These are phyloP conservation scores for Salvia splendens DNA, from an alignment of 257 asterid species.

Conservation along the genomic window DNA sequence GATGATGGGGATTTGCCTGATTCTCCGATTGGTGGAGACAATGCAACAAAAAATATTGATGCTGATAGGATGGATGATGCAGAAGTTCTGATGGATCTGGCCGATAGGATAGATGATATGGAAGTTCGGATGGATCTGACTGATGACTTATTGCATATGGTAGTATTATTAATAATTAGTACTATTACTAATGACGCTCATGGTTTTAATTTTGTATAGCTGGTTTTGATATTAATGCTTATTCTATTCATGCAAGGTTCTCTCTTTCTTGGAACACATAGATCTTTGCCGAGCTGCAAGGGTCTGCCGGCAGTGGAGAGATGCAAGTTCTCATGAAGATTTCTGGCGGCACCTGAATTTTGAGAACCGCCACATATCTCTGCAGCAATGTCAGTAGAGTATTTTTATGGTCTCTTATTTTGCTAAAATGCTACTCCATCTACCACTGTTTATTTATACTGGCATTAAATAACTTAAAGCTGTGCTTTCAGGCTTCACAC, in stretches of 20 bases:
- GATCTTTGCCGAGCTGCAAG: constrained; percentile 93
- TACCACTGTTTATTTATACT: background rate
- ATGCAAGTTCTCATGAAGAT: constrained; percentile 95
- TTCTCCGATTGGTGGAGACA: constrained; percentile 35
- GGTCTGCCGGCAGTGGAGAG: constrained; percentile 97
- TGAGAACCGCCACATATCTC: constrained; percentile 67
- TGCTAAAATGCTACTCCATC: constrained; percentile 14
- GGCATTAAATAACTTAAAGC: constrained; percentile 5
- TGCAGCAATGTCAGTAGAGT: constrained; percentile 69
- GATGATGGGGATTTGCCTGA: constrained; percentile 40
- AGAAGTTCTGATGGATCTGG: background rate
- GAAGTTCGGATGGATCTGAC: constrained; percentile 95
- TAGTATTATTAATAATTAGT: constrained; percentile 33
- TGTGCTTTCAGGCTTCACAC: constrained; percentile 3
- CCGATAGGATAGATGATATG: constrained; percentile 41
- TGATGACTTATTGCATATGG: constrained; percentile 96
- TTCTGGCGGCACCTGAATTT: constrained; percentile 93
- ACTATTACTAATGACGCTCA: background rate
- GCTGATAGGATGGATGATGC: constrained; percentile 40
- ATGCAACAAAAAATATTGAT: constrained; percentile 39
- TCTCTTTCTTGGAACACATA: constrained; percentile 80
- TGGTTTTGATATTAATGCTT: constrained; percentile 4
- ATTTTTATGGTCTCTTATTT: constrained; percentile 3
- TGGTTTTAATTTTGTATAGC: background rate
- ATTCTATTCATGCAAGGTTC: constrained; percentile 46